These are phyloP conservation scores for Cnidoscolus chayamansa DNA, from an alignment of 441 rosid genomes.

Conservation along the genomic window DNA sequence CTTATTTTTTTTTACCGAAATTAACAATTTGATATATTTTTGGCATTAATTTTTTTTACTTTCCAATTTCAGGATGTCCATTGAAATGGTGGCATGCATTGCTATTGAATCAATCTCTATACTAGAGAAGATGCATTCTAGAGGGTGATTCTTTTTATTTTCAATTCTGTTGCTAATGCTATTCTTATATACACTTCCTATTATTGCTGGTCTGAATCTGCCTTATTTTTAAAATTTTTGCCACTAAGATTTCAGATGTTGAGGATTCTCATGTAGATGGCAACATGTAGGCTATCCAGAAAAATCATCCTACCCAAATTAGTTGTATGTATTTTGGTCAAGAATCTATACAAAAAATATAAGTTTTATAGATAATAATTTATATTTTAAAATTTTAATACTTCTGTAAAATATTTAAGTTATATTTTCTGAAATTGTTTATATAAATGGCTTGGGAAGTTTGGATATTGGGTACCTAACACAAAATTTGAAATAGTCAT, in stretches of 20 bases:
- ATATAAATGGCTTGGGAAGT: no score
- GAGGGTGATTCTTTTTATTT: conserved; percentile 48
- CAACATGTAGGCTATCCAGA: no score
- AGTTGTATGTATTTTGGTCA: no score
- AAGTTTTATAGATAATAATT: no score
- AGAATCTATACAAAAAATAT: no score
- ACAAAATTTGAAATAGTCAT: no score
- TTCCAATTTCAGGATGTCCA: conserved; percentile 65
- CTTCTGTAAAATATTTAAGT: no score
- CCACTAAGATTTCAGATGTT: neutral
- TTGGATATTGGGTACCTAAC: no score
- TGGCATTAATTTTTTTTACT: neutral
- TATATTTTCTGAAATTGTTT: no score
- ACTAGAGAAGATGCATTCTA: conserved; percentile 82
- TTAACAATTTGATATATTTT: neutral
- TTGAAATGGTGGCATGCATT: conserved; percentile 96
- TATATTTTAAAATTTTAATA: no score
- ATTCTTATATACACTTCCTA: neutral
- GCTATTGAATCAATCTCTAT: conserved; percentile 95
- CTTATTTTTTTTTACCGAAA: neutral
- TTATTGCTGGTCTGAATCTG: neutral
- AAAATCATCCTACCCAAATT: no score
- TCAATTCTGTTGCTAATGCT: conserved; percentile 19
- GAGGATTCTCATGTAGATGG: neutral
- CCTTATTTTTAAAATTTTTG: no score